Conservation (phyloP, 352 stramenopile species). For the Peronospora farinosa region DNA sequence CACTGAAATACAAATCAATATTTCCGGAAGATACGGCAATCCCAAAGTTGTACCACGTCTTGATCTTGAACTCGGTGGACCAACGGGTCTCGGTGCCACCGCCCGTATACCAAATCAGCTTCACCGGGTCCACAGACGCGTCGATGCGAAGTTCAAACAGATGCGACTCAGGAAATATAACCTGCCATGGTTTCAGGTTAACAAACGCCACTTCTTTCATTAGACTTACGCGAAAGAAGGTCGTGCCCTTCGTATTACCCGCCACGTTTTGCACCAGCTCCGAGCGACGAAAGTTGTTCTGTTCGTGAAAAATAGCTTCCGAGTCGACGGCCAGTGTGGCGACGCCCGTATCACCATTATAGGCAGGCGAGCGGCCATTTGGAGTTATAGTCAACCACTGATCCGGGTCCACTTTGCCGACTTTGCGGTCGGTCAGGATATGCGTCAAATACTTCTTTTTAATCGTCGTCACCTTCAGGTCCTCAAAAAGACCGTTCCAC, state of each 20-base stretch:
- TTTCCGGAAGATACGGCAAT: conserved; percentile 33
- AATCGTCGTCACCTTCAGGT: conserved; percentile 41
- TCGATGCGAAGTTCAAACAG: conserved; percentile 58
- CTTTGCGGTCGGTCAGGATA: conserved; percentile 48
- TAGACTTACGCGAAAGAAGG: conserved; percentile 56
- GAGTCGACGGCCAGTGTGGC: conserved; percentile 10
- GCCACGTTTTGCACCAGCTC: conserved; percentile 59
- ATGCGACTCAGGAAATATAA: conserved; percentile 57
- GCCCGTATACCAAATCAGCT: conserved; percentile 54
- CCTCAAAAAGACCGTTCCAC: conserved; percentile 39
- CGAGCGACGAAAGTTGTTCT: conserved; percentile 60
- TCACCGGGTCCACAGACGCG: conserved; percentile 37
- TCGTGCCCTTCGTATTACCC: conserved; percentile 32
- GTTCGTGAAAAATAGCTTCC: conserved; percentile 19
- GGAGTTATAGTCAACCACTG: conserved; percentile 31
- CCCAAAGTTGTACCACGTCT: conserved; percentile 69
- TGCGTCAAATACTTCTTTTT: conserved; percentile 45
- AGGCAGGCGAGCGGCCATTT: conserved; percentile 35
- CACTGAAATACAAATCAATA: conserved; percentile 43
- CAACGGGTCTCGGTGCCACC: conserved; percentile 43
- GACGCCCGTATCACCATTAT: conserved; percentile 32
- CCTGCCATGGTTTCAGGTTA: conserved; percentile 48
- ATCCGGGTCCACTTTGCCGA: conserved; percentile 8
- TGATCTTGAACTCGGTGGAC: conserved; percentile 40
- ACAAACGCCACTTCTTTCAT: conserved; percentile 42